Evolutionary conservation across 192 early-diverging fungal genomes (phyloP).

Genomic region (Haplosporangium gracile): DNA sequence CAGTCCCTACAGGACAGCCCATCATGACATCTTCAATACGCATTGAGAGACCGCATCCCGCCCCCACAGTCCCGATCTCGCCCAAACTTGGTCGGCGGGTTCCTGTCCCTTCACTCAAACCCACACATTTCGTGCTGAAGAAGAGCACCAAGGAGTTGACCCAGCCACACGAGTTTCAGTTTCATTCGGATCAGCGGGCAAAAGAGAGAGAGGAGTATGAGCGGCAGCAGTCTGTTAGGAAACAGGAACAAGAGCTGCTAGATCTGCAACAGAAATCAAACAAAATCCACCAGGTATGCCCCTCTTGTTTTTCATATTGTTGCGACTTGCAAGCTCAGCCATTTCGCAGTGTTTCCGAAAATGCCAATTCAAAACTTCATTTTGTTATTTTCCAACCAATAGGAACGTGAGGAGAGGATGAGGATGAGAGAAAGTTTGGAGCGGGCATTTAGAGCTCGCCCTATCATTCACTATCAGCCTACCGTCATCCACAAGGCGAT

Average conservation of each 20-base stretch:
- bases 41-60: background rate
- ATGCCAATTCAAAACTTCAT: background rate
- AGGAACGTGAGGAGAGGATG: slow-evolving; percentile 30
- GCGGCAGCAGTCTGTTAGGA: slow-evolving; percentile 59
- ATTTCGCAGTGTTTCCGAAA: background rate
- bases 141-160: slow-evolving; percentile 52
- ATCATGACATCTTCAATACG: background rate
- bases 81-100: slow-evolving; percentile 33
- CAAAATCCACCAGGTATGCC: slow-evolving; percentile 25
- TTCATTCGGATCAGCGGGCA: slow-evolving; percentile 64
- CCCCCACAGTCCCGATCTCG: slow-evolving; percentile 33
- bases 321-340: background rate
- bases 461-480: slow-evolving; percentile 60
- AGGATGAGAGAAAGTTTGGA: slow-evolving; percentile 22
- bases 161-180: slow-evolving; percentile 41
- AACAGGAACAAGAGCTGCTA: slow-evolving; percentile 58
- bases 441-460: slow-evolving; percentile 54
- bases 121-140: slow-evolving; percentile 27
- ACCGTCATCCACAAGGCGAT: slow-evolving; percentile 60
- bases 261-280: slow-evolving; percentile 42
- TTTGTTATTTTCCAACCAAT: background rate
- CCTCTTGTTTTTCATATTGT: background rate
- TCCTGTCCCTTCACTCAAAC: slow-evolving; percentile 15
- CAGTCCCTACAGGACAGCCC: slow-evolving; percentile 9
- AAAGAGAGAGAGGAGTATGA: slow-evolving; percentile 59